Evolutionary conservation across 1,139 yeast genomes (phyloP), one percentile per base, ranked within the genome.

Genomic region (Kluyveromyces sp.): DNA sequence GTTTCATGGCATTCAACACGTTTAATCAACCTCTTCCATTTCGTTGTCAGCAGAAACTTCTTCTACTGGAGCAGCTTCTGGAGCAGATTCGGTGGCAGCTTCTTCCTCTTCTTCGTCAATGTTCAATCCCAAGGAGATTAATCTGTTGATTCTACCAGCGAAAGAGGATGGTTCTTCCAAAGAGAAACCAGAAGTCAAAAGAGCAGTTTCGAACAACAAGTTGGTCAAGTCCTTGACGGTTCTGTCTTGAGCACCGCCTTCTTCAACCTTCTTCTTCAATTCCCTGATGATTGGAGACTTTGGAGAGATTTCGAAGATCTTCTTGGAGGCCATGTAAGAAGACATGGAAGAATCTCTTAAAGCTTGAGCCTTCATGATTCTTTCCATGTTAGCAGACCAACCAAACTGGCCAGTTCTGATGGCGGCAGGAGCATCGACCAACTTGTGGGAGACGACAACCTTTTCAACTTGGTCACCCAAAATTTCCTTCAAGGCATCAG

Each of bases 351-450:
- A 85, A 72, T 92, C 98, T 77, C 98, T 89, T 64, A 92, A 79
- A 62, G 99, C 98, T 78, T 92, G 99, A 53, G 98, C 98, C 80
- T 92, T 92, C 99, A 92, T 94, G 78, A 92, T 92, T 83, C 98
- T 92, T 78, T 92, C 99, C 98, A 94, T 94, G 79, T 92, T 92
- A 64, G 99, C 99, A 59, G 98, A 92, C 99, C 99, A 92, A 69
- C 99, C 98, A 70, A 92, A 92, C 77, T 92, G 98, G 62, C 96
- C 97, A 59, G 98, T 92, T 80, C 97, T 88, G 68, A 92, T 89
- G 61, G 98, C 98, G 70, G 98, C 98, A 70, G 99, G 99, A 47
- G 98, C 94, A 65, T 89, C 97, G 61, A 88, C 88, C 66, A 94
- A 82, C 75, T 87, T 88, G 77, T 89, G 94, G 56, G 98, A 89